Evolutionary conservation across 2,329 filamentous ascomycete genomes (phyloP).

Genomic region (Xylariaceae sp.): DNA sequence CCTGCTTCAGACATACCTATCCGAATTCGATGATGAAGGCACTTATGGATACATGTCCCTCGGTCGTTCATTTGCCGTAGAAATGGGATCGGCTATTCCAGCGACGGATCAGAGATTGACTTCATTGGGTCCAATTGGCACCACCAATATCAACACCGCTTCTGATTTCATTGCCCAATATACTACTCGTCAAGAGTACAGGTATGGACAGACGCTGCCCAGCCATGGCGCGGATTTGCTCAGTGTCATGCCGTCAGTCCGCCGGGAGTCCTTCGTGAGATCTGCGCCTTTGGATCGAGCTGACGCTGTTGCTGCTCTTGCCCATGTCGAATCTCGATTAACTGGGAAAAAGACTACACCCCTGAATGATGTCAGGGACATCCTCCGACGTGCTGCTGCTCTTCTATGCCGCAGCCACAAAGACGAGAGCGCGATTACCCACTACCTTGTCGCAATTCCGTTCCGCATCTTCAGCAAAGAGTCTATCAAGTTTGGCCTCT

Average conservation of each 20-base stretch:
- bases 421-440: constrained; percentile 72
- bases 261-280: constrained; percentile 48
- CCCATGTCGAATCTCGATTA: constrained; percentile 67
- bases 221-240: constrained; percentile 64
- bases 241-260: constrained; percentile 52
- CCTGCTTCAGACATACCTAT: constrained; percentile 89
- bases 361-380: constrained; percentile 70
- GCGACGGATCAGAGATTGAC: constrained; percentile 78
- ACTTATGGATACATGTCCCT: constrained; percentile 88
- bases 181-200: constrained; percentile 92
- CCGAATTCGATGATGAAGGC: constrained; percentile 87
- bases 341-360: constrained; percentile 64
- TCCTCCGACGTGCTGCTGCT: constrained; percentile 77
- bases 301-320: constrained; percentile 60
- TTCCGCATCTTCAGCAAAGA: constrained; percentile 92
- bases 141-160: constrained; percentile 77
- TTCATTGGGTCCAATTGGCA: constrained; percentile 71
- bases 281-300: constrained; percentile 49
- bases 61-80: constrained; percentile 87
- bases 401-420: constrained; percentile 73
- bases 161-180: constrained; percentile 98
- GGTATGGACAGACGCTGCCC: constrained; percentile 71
- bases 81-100: constrained; percentile 85
- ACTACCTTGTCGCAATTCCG: constrained; percentile 86
- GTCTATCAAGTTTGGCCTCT: constrained; percentile 91